These are phyloP conservation scores for Calonectria ilicicola DNA, from an alignment of 2,329 filamentous ascomycete genomes.

Conservation along the genomic window DNA sequence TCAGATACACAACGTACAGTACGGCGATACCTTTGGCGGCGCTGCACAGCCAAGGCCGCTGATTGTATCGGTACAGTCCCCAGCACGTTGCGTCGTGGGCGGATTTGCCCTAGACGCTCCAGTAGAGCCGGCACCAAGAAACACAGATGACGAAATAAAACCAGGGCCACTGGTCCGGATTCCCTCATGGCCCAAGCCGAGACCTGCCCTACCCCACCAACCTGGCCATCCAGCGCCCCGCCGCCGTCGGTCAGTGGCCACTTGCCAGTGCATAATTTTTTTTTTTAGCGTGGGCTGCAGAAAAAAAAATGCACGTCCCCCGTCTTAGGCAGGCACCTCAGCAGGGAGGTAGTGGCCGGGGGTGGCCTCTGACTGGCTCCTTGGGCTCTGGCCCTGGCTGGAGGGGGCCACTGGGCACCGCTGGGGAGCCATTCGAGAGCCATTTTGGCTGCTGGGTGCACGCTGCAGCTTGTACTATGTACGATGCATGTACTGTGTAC, in stretches of 20 bases:
- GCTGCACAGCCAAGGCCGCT: neutral
- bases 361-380: neutral
- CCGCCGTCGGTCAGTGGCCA: constrained; percentile 8
- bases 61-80: constrained; percentile 12
- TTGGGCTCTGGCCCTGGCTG: neutral
- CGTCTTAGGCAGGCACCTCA: constrained; percentile 21
- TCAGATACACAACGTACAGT: neutral
- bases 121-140: constrained; percentile 17
- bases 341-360: neutral
- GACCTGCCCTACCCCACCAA: constrained; percentile 35
- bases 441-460: neutral
- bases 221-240: constrained; percentile 7
- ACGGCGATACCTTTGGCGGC: neutral
- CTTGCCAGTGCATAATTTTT: constrained; percentile 9
- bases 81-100: neutral
- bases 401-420: neutral
- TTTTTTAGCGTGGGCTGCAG: constrained; percentile 1
- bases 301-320: constrained; percentile 19
- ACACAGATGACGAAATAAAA: constrained; percentile 40
- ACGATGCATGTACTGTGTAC: constrained; percentile 3
- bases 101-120: constrained; percentile 21
- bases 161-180: constrained; percentile 31
- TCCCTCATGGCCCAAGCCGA: constrained; percentile 20
- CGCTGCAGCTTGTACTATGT: too few relatives aligned
- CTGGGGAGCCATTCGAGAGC: neutral